These are phyloP conservation scores for Solanum clarkiae DNA, from an alignment of 257 asterid species.

Conservation along the genomic window DNA sequence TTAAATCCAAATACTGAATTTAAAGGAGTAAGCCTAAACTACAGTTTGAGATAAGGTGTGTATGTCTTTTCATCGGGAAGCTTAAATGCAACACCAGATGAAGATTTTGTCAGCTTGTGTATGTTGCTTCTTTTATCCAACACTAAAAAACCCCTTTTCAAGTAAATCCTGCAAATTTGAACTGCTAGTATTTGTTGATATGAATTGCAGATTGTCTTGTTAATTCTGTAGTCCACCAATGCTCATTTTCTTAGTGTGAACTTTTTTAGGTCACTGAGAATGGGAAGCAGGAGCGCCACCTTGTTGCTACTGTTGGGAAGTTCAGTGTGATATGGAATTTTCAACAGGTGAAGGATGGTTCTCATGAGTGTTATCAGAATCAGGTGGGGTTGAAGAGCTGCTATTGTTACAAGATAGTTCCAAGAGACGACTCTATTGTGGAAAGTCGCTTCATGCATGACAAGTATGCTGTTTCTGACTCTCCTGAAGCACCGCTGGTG, in stretches of 20 bases:
- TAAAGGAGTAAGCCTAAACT: not conserved
- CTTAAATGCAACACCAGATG: not conserved
- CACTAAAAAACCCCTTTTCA: not conserved
- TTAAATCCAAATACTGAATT: not conserved
- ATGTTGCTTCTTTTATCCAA: not conserved
- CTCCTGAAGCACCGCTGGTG: constrained; percentile 44
- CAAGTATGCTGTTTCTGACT: constrained; percentile 57
- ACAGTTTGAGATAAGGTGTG: not conserved
- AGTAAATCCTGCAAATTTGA: not conserved
- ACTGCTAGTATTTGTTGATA: not conserved
- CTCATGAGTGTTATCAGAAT: constrained; percentile 74
- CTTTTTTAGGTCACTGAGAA: constrained; percentile 67
- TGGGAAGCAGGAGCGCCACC: constrained; percentile 90
- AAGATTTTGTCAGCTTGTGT: not conserved
- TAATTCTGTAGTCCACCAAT: not conserved
- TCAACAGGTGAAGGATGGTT: constrained; percentile 84
- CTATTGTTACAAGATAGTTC: constrained; percentile 45
- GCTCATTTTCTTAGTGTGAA: not conserved
- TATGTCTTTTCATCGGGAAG: not conserved
- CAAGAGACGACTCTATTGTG: constrained; percentile 32
- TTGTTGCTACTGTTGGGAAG: constrained; percentile 95
- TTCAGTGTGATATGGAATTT: constrained; percentile 98
- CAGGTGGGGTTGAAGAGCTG: constrained; percentile 65
- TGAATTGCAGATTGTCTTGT: not conserved
- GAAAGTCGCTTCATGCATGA: constrained; percentile 85